These are phyloP conservation scores for Smithsoniella earleae DNA, from an alignment of 163 green algal species.

Conservation along the genomic window DNA sequence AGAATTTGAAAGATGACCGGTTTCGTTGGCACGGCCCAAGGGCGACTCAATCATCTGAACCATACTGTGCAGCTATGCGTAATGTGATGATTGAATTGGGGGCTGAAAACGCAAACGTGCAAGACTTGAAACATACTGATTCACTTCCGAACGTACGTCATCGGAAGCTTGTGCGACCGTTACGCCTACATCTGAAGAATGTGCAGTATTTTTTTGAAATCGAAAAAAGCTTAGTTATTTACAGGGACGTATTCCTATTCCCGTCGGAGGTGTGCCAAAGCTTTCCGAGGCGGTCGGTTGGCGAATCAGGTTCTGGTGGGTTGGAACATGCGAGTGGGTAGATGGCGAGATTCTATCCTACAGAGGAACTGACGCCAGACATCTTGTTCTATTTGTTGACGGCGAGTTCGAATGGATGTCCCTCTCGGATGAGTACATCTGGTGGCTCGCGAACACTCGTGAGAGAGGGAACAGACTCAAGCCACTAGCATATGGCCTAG, in stretches of 20 bases:
- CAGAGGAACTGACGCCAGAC: not conserved
- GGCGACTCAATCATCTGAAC: not conserved
- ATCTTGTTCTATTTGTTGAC: slow-evolving; percentile 13
- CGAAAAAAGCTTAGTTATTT: too few species aligned
- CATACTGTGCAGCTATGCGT: slow-evolving; percentile 2
- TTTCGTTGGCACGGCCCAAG: slow-evolving; percentile 16
- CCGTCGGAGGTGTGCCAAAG: not conserved
- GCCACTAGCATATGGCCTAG: not conserved
- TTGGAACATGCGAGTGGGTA: slow-evolving; percentile 7
- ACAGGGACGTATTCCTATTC: not conserved
- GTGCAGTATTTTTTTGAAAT: too few species aligned
- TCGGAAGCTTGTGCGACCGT: too few species aligned
- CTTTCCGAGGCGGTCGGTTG: slow-evolving; percentile 27
- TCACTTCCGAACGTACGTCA: too few species aligned
- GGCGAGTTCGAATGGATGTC: slow-evolving; percentile 28
- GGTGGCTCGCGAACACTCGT: slow-evolving; percentile 17
- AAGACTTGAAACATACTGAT: too few species aligned
- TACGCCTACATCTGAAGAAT: too few species aligned
- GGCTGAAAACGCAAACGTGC: slow-evolving; percentile 9
- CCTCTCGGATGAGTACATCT: not conserved
- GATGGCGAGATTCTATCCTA: slow-evolving; percentile 15
- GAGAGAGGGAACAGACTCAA: not conserved
- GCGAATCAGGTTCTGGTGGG: slow-evolving; percentile 26
- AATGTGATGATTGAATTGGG: slow-evolving; percentile 9
- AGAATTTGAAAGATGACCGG: slow-evolving; percentile 18